These are phyloP conservation scores for Termitomyces sp. DNA, from an alignment of 768 basidiomycete genomes.

Conservation along the genomic window DNA sequence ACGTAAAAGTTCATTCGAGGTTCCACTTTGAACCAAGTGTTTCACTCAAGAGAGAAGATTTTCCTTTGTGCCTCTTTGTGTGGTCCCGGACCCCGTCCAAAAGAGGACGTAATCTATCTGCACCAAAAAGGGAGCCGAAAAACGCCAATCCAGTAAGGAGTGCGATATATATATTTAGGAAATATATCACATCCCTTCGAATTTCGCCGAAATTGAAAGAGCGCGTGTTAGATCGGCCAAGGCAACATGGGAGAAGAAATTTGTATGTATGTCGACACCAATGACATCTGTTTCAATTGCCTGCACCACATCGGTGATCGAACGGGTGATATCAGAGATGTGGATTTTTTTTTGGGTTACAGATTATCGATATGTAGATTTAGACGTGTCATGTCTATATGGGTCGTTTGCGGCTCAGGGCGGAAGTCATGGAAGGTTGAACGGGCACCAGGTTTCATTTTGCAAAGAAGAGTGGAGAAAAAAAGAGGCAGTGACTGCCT, in stretches of 20 bases:
- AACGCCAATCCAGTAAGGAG: neutral
- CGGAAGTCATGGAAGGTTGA: neutral
- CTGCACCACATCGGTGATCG: neutral
- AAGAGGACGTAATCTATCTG: neutral
- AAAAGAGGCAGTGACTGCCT: neutral
- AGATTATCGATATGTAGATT: neutral
- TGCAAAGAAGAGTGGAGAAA: neutral
- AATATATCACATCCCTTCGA: neutral
- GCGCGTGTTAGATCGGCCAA: neutral
- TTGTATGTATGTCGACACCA: too few species aligned
- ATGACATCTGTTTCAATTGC: neutral
- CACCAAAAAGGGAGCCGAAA: neutral
- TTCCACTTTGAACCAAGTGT: neutral
- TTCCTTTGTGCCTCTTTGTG: neutral
- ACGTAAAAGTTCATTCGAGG: neutral
- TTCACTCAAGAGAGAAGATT: neutral
- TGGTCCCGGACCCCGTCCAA: neutral
- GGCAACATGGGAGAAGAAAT: neutral
- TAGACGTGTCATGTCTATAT: neutral
- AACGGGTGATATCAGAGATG: neutral
- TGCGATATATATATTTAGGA: neutral
- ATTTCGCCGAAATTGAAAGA: neutral
- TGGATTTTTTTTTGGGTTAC: too few species aligned
- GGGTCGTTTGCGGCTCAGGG: neutral
- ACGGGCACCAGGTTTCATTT: neutral